Conservation (phyloP, 257 asterid species). For the Solanum megistacrolobum region DNA sequence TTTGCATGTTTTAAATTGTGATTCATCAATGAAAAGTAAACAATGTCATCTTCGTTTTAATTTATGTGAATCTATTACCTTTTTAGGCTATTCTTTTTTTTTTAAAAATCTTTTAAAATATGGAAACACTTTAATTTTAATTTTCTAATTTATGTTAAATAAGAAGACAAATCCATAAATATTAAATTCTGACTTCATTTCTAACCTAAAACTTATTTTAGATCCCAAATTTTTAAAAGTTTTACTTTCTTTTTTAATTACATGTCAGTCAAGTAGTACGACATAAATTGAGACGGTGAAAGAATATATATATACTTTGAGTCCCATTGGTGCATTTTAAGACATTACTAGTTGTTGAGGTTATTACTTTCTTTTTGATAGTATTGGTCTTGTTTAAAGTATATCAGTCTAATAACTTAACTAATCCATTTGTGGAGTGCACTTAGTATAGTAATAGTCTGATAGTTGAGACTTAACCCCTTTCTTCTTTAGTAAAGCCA, state of each 20-base stretch:
- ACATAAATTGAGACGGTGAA: background rate
- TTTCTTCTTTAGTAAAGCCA: background rate
- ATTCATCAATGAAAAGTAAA: background rate
- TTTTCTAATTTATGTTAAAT: background rate
- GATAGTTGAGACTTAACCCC: background rate
- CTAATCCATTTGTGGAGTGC: background rate
- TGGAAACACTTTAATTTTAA: background rate
- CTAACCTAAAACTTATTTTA: too few species aligned
- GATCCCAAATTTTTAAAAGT: too few species aligned
- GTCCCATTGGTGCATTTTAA: background rate
- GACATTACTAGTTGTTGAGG: background rate
- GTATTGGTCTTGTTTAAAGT: background rate
- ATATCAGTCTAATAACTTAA: background rate
- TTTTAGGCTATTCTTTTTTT: too few species aligned
- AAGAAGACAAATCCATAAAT: background rate
- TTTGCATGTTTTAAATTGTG: background rate
- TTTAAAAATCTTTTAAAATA: too few species aligned
- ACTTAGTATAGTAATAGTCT: too few species aligned
- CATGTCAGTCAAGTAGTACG: background rate
- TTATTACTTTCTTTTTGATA: too few species aligned
- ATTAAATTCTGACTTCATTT: too few species aligned
- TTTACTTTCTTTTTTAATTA: too few species aligned
- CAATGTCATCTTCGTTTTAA: rapidly evolving
- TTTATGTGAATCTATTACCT: too few species aligned
- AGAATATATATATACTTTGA: background rate